Percentiles rank a stretch among this genome's conserved stretches.
Conservation (phyloP, 768 basidiomycete species). For the Chalciporus piperatus region DNA sequence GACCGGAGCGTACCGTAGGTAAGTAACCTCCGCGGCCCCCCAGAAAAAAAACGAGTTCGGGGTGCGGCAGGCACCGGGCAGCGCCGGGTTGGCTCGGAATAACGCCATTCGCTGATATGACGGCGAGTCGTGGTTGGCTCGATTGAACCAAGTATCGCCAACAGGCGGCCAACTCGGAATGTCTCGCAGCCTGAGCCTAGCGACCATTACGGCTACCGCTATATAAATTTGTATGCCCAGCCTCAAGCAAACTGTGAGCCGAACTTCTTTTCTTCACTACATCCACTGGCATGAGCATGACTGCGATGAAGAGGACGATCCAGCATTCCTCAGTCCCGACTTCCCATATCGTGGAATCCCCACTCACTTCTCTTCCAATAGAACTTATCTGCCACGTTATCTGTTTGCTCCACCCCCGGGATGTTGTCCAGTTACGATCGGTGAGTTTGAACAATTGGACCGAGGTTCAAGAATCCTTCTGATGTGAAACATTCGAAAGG, state of each 20-base stretch:
- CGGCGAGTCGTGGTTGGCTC: no score
- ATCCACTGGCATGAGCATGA: background rate
- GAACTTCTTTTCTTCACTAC: background rate
- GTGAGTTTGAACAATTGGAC: background rate
- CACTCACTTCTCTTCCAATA: background rate
- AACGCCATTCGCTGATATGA: no score
- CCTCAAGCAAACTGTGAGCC: background rate
- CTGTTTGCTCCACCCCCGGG: background rate
- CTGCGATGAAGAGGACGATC: background rate
- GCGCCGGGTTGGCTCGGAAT: no score
- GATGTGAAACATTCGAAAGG: background rate
- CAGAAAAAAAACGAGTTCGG: no score
- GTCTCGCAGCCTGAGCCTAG: no score
- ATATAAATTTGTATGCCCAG: background rate
- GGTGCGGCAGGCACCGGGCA: no score
- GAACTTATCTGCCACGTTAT: background rate
- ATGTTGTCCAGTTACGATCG: background rate
- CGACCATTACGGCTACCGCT: background rate
- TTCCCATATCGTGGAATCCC: background rate
- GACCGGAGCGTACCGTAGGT: no score
- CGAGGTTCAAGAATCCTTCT: background rate
- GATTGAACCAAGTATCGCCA: no score
- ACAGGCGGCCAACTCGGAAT: no score
- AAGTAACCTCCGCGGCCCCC: no score
- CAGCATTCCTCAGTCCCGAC: background rate